These are phyloP conservation scores for Leptographium wingfieldii DNA, from an alignment of 2,329 filamentous ascomycete species.

Conservation along the genomic window DNA sequence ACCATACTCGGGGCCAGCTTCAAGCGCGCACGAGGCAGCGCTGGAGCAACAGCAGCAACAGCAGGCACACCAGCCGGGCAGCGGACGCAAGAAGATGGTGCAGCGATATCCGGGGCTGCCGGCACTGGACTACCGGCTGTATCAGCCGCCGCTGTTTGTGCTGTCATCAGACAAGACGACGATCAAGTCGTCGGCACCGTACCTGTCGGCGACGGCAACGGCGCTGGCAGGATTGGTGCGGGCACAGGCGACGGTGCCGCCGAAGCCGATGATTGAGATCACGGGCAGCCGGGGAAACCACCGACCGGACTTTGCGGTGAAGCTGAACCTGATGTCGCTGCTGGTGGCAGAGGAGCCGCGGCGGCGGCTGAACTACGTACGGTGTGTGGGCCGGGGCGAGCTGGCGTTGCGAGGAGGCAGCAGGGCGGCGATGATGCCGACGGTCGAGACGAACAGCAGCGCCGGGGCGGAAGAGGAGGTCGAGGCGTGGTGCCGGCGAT, in stretches of 20 bases:
- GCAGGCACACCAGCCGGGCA: slow-evolving; percentile 5
- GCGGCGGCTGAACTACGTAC: slow-evolving; percentile 39
- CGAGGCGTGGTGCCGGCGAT: slow-evolving; percentile 36
- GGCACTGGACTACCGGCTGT: slow-evolving; percentile 36
- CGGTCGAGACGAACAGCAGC: slow-evolving; percentile 28
- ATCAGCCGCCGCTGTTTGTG: slow-evolving; percentile 38
- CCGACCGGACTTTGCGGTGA: slow-evolving; percentile 38
- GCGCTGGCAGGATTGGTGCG: slow-evolving; percentile 35
- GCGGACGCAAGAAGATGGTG: neutral
- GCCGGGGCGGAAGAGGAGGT: slow-evolving; percentile 18
- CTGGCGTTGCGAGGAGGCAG: slow-evolving; percentile 34
- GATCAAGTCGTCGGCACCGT: slow-evolving; percentile 33
- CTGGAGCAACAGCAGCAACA: slow-evolving; percentile 11
- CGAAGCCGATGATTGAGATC: slow-evolving; percentile 40
- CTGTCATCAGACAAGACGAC: slow-evolving; percentile 35
- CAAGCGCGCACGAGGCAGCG: slow-evolving; percentile 7
- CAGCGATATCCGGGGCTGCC: slow-evolving; percentile 35
- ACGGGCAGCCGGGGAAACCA: slow-evolving; percentile 28
- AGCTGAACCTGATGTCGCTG: slow-evolving; percentile 41
- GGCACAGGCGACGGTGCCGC: slow-evolving; percentile 36
- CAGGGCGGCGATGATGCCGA: slow-evolving; percentile 25
- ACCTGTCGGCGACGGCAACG: slow-evolving; percentile 31
- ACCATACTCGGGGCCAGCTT: slow-evolving; percentile 22
- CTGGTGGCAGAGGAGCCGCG: slow-evolving; percentile 33
- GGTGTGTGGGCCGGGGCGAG: slow-evolving; percentile 36